Evolutionary conservation across 2,329 filamentous ascomycete genomes (phyloP).

Genomic region (Didymella pinodella): DNA sequence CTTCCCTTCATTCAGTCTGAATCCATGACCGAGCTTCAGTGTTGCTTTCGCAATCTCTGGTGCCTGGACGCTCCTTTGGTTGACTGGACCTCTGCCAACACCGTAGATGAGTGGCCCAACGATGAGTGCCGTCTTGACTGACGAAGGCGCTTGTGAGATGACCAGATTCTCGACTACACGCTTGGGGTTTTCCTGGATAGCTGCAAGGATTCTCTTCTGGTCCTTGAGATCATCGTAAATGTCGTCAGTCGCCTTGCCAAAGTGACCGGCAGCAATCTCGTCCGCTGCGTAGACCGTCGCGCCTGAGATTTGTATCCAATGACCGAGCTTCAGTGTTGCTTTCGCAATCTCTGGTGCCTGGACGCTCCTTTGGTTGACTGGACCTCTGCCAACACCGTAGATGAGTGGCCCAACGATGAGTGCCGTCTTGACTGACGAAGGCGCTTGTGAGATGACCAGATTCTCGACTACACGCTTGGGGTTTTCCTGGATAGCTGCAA

Average conservation of each 20-base stretch:
- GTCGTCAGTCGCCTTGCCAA: constrained; percentile 15
- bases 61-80: constrained; percentile 63
- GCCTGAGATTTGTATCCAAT: constrained; percentile 27
- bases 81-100: constrained; percentile 61
- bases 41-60: constrained; percentile 60
- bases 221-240: constrained; percentile 22
- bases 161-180: constrained; percentile 30
- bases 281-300: constrained; percentile 19
- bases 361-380: constrained; percentile 59
- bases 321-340: constrained; percentile 54
- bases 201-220: constrained; percentile 12
- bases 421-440: constrained; percentile 27
- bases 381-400: constrained; percentile 65
- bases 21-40: constrained; percentile 58
- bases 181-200: constrained; percentile 20
- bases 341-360: constrained; percentile 64
- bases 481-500: constrained; percentile 16
- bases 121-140: constrained; percentile 54
- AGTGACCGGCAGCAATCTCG: constrained; percentile 17
- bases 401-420: constrained; percentile 70
- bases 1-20: constrained; percentile 63
- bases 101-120: constrained; percentile 70
- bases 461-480: constrained; percentile 30
- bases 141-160: constrained; percentile 17
- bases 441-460: constrained; percentile 19